A percentile compares a stretch with the other conserved stretches of the same genome.
Evolutionary conservation across 306 rosid species (phyloP).

Genomic region (Cicer chorassanicum): DNA sequence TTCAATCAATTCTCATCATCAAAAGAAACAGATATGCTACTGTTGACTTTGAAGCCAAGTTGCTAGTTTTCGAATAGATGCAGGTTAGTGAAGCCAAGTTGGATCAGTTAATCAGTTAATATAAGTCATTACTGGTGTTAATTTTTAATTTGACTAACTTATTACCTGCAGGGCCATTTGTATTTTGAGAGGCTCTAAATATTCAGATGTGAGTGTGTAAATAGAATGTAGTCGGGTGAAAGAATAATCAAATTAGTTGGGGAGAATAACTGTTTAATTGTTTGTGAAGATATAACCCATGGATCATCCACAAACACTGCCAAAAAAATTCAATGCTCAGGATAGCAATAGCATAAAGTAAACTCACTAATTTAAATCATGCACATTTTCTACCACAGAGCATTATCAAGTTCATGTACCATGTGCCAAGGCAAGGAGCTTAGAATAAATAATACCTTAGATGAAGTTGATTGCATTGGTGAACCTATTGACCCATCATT

Average conservation of each 20-base stretch:
- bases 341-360: slow-evolving; percentile 29
- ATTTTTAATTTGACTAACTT: not conserved
- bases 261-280: not conserved
- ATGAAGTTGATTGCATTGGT: slow-evolving; percentile 88
- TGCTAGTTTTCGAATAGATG: no score
- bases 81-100: no score
- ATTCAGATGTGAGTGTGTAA: slow-evolving; percentile 1
- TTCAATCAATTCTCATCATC: no score
- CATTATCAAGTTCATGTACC: slow-evolving; percentile 33
- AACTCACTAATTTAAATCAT: slow-evolving; percentile 22
- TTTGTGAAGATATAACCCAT: slow-evolving; percentile 26
- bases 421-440: slow-evolving; percentile 2
- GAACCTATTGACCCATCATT: slow-evolving; percentile 90
- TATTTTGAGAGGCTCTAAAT: not conserved
- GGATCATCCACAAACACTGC: slow-evolving; percentile 31
- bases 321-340: slow-evolving; percentile 26
- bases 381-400: not conserved
- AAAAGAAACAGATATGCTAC: no score
- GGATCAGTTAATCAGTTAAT: no score
- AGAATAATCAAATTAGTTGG: slow-evolving; percentile 5
- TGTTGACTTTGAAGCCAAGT: no score
- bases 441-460: slow-evolving; percentile 60
- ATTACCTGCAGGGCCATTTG: not conserved
- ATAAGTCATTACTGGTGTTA: no score
- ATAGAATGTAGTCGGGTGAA: not conserved